Percentiles rank a stretch among this genome's conserved stretches.
Conservation (phyloP, 495 filamentous ascomycete genomes). For the Viridothelium virens region DNA sequence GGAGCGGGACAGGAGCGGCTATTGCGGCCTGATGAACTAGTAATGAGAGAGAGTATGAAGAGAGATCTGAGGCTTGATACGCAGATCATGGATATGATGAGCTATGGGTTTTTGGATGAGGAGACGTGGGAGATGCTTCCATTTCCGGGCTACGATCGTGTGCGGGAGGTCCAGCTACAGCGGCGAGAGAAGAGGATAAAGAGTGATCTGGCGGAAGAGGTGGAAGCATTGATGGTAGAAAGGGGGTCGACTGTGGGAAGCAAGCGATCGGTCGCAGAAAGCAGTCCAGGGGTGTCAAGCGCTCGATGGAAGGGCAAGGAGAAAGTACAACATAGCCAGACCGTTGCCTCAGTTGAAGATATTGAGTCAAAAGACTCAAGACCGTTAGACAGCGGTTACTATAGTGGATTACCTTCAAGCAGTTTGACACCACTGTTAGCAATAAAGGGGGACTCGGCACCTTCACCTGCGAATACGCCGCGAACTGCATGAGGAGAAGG, state of each 20-base stretch:
- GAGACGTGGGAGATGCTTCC: slow-evolving; percentile 14
- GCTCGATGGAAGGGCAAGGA: not conserved
- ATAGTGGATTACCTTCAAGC: not conserved
- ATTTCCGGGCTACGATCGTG: not conserved
- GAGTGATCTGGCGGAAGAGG: not conserved
- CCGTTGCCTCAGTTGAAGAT: not conserved
- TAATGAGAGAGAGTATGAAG: slow-evolving; percentile 43
- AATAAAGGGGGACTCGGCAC: not conserved
- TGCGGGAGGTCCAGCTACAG: not conserved
- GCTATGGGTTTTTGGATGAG: slow-evolving; percentile 49
- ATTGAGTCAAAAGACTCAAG: not conserved
- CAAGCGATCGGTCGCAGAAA: not conserved
- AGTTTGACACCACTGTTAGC: not conserved
- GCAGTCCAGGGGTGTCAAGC: not conserved
- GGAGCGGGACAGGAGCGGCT: slow-evolving; percentile 36
- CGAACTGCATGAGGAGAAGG: not conserved
- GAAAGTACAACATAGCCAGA: not conserved
- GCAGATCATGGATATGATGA: slow-evolving; percentile 42
- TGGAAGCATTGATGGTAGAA: not conserved
- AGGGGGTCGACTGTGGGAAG: not conserved
- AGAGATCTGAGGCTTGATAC: slow-evolving; percentile 41
- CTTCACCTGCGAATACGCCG: not conserved
- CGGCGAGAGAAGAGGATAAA: not conserved
- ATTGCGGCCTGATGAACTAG: slow-evolving; percentile 48
- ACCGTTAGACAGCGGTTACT: not conserved